phyloP scores from a whole-genome alignment of 2,329 filamentous ascomycete genomes.

The Ophiognomonia clavigignenti-juglandacearum region DNA sequence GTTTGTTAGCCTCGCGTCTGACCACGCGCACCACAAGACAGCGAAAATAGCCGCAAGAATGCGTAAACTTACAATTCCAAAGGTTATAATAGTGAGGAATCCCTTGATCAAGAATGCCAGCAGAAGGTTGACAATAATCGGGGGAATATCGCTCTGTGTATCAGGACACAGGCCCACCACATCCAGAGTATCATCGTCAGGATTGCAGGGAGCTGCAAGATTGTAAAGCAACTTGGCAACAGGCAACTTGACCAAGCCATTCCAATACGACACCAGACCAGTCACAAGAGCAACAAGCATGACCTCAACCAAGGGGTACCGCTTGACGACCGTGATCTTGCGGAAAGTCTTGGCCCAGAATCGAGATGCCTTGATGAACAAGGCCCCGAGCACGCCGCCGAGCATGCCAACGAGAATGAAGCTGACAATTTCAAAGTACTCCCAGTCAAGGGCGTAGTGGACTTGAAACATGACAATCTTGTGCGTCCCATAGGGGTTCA shows the following conservation, averaged over 20 bases:
- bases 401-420: conserved; percentile 85
- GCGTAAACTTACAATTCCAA: conserved; percentile 64
- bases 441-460: conserved; percentile 85
- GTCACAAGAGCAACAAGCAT: conserved; percentile 81
- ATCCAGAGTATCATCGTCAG: conserved; percentile 57
- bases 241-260: conserved; percentile 78
- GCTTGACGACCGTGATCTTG: conserved; percentile 73
- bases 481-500: conserved; percentile 92
- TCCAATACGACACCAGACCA: conserved; percentile 88
- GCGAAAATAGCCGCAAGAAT: no score
- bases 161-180: conserved; percentile 73
- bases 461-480: conserved; percentile 98
- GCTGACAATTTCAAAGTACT: conserved; percentile 80
- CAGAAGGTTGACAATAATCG: conserved; percentile 66
- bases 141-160: conserved; percentile 69
- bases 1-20: no score
- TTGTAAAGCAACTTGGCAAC: conserved; percentile 90
- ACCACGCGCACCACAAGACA: no score
- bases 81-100: conserved; percentile 81
- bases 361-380: conserved; percentile 95
- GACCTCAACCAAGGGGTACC: conserved; percentile 80
- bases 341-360: conserved; percentile 88
- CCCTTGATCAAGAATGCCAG: conserved; percentile 87
- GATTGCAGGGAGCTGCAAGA: conserved; percentile 80
- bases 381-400: conserved; percentile 77